phyloP scores from a whole-genome alignment of 129 eudicot genomes.

The Lactuca sativa region DNA sequence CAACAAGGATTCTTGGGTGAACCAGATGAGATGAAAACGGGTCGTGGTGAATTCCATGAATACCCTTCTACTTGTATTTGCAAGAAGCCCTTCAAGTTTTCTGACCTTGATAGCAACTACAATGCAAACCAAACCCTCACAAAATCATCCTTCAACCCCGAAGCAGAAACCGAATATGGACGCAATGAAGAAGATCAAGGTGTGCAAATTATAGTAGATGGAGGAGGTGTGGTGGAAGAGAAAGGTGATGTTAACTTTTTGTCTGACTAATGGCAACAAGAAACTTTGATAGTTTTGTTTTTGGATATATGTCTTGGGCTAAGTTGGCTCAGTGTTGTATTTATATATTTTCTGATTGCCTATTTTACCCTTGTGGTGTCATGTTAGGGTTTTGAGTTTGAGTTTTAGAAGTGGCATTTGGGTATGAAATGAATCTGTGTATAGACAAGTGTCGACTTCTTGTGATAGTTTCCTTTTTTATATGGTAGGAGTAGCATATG shows the following conservation, averaged over 20 bases:
- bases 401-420: constrained; percentile 15
- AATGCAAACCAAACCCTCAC: constrained; percentile 17
- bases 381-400: constrained; percentile 17
- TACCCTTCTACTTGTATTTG: constrained; percentile 88
- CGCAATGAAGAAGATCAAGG: constrained; percentile 32
- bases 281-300: constrained; percentile 12
- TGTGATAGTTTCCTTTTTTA: constrained; percentile 18
- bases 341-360: constrained; percentile 22
- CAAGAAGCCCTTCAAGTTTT: constrained; percentile 49
- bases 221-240: constrained; percentile 23
- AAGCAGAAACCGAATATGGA: constrained; percentile 30
- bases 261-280: constrained; percentile 43
- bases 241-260: constrained; percentile 39
- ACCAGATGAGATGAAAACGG: constrained; percentile 87
- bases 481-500: constrained; percentile 9
- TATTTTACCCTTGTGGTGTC: constrained; percentile 28
- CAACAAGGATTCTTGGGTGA: constrained; percentile 98
- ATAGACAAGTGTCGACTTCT: constrained; percentile 29
- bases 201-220: constrained; percentile 27
- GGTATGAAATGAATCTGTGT: constrained; percentile 27
- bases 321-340: constrained; percentile 25
- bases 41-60: constrained; percentile 89
- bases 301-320: constrained; percentile 24
- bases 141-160: constrained; percentile 26
- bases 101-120: constrained; percentile 17